These are phyloP conservation scores for Xylaria multiplex DNA, from an alignment of 2,329 filamentous ascomycete genomes.

Conservation along the genomic window DNA sequence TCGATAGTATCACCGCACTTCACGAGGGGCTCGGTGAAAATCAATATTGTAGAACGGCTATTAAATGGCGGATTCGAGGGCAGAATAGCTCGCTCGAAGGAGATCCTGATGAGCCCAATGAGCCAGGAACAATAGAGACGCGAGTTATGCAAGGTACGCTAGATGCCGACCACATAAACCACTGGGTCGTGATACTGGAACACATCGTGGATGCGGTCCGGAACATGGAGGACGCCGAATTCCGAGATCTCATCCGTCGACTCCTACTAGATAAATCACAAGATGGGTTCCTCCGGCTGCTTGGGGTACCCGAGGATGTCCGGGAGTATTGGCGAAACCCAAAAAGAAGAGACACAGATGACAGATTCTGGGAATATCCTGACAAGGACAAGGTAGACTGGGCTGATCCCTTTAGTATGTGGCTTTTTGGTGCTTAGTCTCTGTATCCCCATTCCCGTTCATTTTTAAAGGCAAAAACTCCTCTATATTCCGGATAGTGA, in stretches of 20 bases:
- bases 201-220: slow-evolving; percentile 25
- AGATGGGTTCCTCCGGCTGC: slow-evolving; percentile 21
- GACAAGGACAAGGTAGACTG: slow-evolving; percentile 40
- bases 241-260: background rate
- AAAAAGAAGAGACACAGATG: slow-evolving; percentile 7
- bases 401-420: slow-evolving; percentile 35
- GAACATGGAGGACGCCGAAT: background rate
- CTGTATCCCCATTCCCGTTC: background rate
- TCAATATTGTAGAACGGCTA: background rate
- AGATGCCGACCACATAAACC: slow-evolving; percentile 40
- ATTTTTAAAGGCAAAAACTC: background rate
- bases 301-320: slow-evolving; percentile 23
- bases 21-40: background rate
- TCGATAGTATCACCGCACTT: slow-evolving; percentile 1
- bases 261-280: background rate
- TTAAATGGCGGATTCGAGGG: slow-evolving; percentile 32
- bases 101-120: background rate
- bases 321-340: slow-evolving; percentile 29
- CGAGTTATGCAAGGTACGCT: slow-evolving; percentile 41
- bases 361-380: slow-evolving; percentile 37
- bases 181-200: slow-evolving; percentile 40
- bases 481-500: background rate
- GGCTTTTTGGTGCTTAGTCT: background rate
- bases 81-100: background rate
- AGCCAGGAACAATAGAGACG: slow-evolving; percentile 31